Conservation (phyloP, 2,329 filamentous ascomycete species). For the Gaeumannomyces sp. region DNA sequence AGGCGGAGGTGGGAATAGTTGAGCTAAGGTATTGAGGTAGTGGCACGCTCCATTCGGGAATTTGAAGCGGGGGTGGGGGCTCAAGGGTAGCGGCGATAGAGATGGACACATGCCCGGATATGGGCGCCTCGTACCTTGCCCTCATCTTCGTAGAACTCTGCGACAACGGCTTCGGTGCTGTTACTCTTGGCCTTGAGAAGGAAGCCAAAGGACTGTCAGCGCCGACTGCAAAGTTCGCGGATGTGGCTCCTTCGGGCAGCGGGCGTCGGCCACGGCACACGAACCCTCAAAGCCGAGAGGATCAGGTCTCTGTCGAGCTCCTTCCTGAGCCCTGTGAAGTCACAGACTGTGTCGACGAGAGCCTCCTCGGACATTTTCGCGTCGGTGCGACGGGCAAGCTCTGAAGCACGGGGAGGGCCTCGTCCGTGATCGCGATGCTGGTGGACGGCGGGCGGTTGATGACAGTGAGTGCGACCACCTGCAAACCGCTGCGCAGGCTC, state of each 20-base stretch:
- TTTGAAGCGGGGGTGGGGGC: constrained; percentile 2
- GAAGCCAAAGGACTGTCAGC: constrained; percentile 1
- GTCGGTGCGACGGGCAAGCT: background rate
- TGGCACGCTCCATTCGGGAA: background rate
- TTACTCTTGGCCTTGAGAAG: constrained; percentile 34
- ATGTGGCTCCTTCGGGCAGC: background rate
- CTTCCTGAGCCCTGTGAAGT: constrained; percentile 32
- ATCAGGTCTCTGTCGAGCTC: constrained; percentile 33
- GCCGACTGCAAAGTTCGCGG: background rate
- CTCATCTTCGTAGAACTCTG: constrained; percentile 46
- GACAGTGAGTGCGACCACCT: background rate
- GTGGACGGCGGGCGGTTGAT: background rate
- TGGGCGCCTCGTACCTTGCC: constrained; percentile 28
- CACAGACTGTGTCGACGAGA: constrained; percentile 33
- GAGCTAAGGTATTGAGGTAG: background rate
- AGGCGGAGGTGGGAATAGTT: background rate
- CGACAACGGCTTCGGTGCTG: constrained; percentile 41
- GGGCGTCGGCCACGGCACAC: constrained; percentile 5
- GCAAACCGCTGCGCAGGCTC: background rate
- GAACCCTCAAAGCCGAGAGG: constrained; percentile 33
- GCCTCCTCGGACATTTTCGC: constrained; percentile 27
- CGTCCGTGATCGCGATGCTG: background rate
- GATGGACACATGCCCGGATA: background rate
- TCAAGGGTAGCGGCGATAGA: background rate
- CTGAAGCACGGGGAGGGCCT: background rate